Base-by-base conservation (phyloP, 805 yeast species). In the Candida orba region DNA sequence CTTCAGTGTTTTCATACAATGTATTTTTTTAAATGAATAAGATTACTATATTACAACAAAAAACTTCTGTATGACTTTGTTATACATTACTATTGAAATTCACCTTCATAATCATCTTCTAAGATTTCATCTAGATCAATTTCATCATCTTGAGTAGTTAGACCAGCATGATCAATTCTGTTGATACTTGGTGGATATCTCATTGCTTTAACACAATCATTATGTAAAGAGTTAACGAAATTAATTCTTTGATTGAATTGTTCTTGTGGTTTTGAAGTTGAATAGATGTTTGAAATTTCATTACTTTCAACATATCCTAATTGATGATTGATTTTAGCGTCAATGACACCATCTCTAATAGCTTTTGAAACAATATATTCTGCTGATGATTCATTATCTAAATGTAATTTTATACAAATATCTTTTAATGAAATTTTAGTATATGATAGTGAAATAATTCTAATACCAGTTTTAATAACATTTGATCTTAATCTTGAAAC, bases 291-390 rank as follows among this genome's bases (percentile, higher is more conserved):
- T 57, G 79, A 67, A 46, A 87, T 68, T 63, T 93, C 99, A 53
- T 79, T 82, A 33, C 95, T 83, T 67, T 89, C 90, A 84, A 93
- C 90, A 62, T 70, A 90, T 2, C 97, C 97, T 50, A 78, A 73
- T 59, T 86, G 87, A 66, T 90, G 96, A 62, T 93, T 86, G 53
- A 93, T 84, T 43, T 79, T 77, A 4, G 99, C 98, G 58, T 93
- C 98, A 60, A 93, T 87, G 41, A 93, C 98, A 47, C 96, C 96
- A 62, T 93, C 99, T 58, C 96, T 81, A 46, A 93, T 91, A 23
- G 97, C 93, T 69, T 93, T 91, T 33, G 96, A 87, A 20, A 93
- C 96, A 63, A 93, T 89, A 63, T 91, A 93, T 68, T 93, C 99
- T 1, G 96, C 95, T 55, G 91, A 82, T 59, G 93, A 90, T 68